Base-by-base conservation (phyloP, 1,284 basidiomycete species). In the Marasmius fiardii region DNA sequence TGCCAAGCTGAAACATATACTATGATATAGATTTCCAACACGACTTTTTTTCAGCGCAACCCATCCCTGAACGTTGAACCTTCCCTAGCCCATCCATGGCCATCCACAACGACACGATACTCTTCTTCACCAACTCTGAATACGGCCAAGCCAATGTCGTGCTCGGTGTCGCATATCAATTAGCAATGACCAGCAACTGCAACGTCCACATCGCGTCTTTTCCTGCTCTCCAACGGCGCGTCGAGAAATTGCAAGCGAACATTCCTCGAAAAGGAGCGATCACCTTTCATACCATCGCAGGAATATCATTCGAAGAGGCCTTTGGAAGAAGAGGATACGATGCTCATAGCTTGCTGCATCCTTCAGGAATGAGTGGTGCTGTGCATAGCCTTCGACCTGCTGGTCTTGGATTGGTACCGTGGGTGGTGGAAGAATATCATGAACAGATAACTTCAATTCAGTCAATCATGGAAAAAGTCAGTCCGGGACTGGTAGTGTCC, bases 61-160 rank as follows among this genome's bases (percentile, higher is more conserved):
- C n/a, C n/a, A n/a, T n/a, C n/a, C n/a, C n/a, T n/a, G n/a, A n/a
- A n/a, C n/a, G n/a, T n/a, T n/a, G n/a, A n/a, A n/a, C n/a, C n/a
- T n/a, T n/a, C n/a, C n/a, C n/a, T n/a, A n/a, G n/a, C n/a, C n/a
- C n/a, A n/a, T n/a, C 12, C 20, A n/a, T 23, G n/a, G 11, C 20
- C 43, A 23, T 20, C 20, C 20, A 44, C 20, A 8, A 12, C 7
- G 14, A 44, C 43, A 44, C 43, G 7, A 44, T 52, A 11, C 39
- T 52, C 20, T 21, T 52, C 7, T 14, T 52, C 26, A 52, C 50
- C 7, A 52, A 52, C 31, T 1, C 28, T 11, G 50, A 52, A 52
- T 52, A 39, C 28, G 51, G 35, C 18, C 51, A 52, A 41, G 51
- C 51, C n/a, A 52, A 52, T 26, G 20, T 52, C 16, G 12, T 52